Conservation (phyloP, 306 rosid genomes). For the Pyrus bretschneideri region DNA sequence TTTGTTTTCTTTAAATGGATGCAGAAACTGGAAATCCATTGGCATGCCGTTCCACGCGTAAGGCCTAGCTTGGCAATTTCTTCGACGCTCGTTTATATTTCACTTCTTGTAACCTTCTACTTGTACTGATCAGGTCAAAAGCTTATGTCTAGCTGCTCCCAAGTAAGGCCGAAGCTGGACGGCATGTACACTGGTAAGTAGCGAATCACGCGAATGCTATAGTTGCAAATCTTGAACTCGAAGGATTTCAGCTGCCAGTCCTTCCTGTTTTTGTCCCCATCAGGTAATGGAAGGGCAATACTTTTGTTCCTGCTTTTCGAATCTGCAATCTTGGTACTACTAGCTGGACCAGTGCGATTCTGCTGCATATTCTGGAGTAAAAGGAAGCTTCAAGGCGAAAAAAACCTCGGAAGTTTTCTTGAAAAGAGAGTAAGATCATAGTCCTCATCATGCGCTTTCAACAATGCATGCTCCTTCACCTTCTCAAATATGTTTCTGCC, state of each 20-base stretch:
- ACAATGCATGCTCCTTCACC: not conserved
- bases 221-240: not conserved
- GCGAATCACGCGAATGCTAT: constrained; percentile 5
- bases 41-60: constrained; percentile 56
- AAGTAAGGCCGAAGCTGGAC: constrained; percentile 48
- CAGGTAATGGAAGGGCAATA: constrained; percentile 57
- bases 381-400: constrained; percentile 57
- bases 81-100: not conserved
- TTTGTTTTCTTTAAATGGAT: constrained; percentile 4
- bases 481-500: not conserved
- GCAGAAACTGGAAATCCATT: constrained; percentile 53
- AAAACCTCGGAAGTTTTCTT: constrained; percentile 56
- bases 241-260: not conserved
- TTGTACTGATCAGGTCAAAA: constrained; percentile 38
- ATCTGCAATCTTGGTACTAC: constrained; percentile 32
- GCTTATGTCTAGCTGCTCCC: constrained; percentile 65
- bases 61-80: constrained; percentile 1
- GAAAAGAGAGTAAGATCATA: constrained; percentile 48
- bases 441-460: not conserved
- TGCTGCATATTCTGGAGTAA: constrained; percentile 69
- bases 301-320: constrained; percentile 55
- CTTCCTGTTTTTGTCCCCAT: not conserved
- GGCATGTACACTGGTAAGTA: constrained; percentile 59
- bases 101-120: not conserved
- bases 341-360: constrained; percentile 52